phyloP scores from a whole-genome alignment of 1,284 basidiomycete genomes.

The Ganoderma leucocontextum region DNA sequence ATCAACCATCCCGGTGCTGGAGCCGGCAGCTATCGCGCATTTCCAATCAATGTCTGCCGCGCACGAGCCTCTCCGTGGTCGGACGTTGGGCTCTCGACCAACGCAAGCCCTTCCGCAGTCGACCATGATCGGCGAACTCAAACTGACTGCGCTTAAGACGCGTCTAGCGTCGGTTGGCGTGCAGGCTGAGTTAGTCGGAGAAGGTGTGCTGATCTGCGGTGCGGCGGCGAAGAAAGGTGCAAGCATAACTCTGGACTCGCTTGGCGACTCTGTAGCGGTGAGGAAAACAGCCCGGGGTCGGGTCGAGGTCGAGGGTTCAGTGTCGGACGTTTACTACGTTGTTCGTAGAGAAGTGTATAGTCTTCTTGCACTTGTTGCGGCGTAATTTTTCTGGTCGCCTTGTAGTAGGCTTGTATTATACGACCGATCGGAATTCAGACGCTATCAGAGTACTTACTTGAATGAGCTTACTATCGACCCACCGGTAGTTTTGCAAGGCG shows the following conservation, averaged over 20 bases:
- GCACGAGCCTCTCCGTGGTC: constrained; percentile 44
- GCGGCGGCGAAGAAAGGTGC: constrained; percentile 59
- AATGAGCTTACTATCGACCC: background rate
- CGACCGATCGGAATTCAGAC: background rate
- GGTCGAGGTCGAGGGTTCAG: constrained; percentile 88
- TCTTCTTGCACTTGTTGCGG: constrained; percentile 86
- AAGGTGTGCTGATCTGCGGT: constrained; percentile 95
- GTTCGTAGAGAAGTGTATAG: constrained; percentile 90
- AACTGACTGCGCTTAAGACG: constrained; percentile 85
- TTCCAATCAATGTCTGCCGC: constrained; percentile 38
- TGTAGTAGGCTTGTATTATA: constrained; percentile 14
- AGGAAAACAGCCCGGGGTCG: constrained; percentile 85
- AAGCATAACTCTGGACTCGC: constrained; percentile 48
- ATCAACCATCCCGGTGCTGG: constrained; percentile 76
- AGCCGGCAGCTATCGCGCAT: constrained; percentile 49
- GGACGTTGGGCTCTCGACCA: constrained; percentile 68
- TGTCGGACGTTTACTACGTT: constrained; percentile 88
- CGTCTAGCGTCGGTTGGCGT: constrained; percentile 79
- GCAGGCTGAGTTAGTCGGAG: constrained; percentile 91
- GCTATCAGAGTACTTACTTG: background rate
- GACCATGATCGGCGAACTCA: constrained; percentile 95
- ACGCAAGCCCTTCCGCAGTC: constrained; percentile 77
- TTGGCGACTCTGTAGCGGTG: constrained; percentile 86
- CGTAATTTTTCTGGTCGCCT: constrained; percentile 44
- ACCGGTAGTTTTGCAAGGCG: too few relatives aligned